Conservation (phyloP, 345 rosid species). For the Balakata baccata region DNA sequence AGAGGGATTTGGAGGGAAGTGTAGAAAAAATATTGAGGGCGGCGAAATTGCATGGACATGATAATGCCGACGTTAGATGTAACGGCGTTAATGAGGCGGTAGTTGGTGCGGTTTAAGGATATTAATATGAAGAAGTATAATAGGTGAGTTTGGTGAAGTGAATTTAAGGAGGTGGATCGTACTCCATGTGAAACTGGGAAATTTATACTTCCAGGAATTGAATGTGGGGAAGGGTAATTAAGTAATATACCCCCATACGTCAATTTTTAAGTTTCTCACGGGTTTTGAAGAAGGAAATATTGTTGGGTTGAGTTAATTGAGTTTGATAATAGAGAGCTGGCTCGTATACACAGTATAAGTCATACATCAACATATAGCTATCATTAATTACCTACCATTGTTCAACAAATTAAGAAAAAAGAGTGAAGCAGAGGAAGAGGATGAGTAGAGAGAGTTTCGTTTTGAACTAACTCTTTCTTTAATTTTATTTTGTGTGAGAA, state of each 20-base stretch:
- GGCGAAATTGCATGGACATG: conserved; percentile 9
- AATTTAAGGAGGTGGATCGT: conserved; percentile 12
- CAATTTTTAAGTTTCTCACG: conserved; percentile 11
- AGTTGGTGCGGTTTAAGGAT: conserved; percentile 31
- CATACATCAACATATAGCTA: neutral
- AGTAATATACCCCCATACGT: neutral
- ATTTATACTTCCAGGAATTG: neutral
- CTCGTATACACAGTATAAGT: neutral
- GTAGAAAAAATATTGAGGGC: conserved; percentile 24
- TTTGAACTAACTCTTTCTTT: conserved; percentile 9
- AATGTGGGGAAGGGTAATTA: conserved; percentile 11
- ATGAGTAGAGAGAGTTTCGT: neutral
- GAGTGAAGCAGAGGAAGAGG: neutral
- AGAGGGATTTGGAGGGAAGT: conserved; percentile 50
- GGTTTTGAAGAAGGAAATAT: conserved; percentile 11
- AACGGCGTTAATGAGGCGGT: conserved; percentile 26
- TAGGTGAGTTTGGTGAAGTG: conserved; percentile 18
- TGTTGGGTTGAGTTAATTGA: too few species aligned
- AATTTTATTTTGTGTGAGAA: conserved; percentile 8
- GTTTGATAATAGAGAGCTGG: neutral
- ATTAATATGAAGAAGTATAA: conserved; percentile 9
- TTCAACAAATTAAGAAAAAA: neutral
- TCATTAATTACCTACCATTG: neutral
- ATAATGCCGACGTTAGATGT: conserved; percentile 4
- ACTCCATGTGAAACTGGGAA: conserved; percentile 12